Evolutionary conservation across 129 eudicot species (phyloP), one percentile per base, ranked within the genome.

Genomic region (Rutidosis leptorrhynchoides): DNA sequence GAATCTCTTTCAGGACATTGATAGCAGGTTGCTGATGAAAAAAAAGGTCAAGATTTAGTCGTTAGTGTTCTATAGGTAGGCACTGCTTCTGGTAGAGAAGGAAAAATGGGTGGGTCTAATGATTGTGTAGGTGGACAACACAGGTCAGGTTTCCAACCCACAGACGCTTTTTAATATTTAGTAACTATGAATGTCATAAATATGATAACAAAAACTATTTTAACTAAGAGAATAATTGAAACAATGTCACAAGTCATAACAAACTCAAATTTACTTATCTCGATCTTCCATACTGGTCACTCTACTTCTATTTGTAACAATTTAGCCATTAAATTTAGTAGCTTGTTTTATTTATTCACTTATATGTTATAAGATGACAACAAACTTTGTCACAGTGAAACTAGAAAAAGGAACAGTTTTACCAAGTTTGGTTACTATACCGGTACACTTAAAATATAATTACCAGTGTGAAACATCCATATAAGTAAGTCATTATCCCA

Each of bases 1-100:
- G 81, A 15, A 93, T 75, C 83, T 93, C 99, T 53, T 75, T 86
- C 82, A 93, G 61, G 58, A 89, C 90, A 48, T 77, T 82, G 61
- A 80, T 72, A n/a, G 99, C 96, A 26, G 98, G 96, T 89, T 83
- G 82, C 96, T 93, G 78, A 57, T 54, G n/a, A 8, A 12, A 33
- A 48, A 63, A 30, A 43, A 26, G 7, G n/a, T n/a, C 20, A 22
- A 22, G 52, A 33, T 54, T 66, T 53, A 40, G 59, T 63, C 55
- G 54, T 64, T 63, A 71, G 69, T 42, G n/a, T 25, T 63, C 57
- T 9, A 32, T 24, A 17, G 53, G 35, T 19, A 72, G 23, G 56
- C 40, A 55, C 15, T 56, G n/a, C 19, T 16, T 48, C 60, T 49
- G n/a, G 43, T 30, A 65, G 52, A 46, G 1, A 17, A 45, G 70